These are phyloP conservation scores for Backusella sp. DNA, from an alignment of 192 early-diverging fungal genomes.

Conservation along the genomic window DNA sequence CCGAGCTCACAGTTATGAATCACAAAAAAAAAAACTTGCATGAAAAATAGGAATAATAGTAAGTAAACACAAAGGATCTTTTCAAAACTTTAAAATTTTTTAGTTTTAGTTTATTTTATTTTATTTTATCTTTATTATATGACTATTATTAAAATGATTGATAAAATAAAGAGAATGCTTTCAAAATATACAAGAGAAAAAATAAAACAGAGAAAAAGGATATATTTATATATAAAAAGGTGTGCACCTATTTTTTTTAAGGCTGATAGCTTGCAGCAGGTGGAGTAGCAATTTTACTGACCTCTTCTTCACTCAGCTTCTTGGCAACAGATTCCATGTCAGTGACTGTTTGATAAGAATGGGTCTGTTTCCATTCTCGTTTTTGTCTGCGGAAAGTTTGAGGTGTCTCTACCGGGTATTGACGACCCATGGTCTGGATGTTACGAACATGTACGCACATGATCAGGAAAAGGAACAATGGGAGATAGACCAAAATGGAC, in stretches of 20 bases:
- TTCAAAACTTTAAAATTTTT: neutral
- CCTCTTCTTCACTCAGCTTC: neutral
- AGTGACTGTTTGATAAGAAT: neutral
- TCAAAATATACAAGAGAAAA: neutral
- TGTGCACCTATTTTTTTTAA: neutral
- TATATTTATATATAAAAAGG: neutral
- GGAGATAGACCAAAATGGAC: neutral
- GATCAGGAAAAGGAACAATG: conserved; percentile 4
- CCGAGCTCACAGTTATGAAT: too few species aligned
- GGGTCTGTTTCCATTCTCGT: neutral
- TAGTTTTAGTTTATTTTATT: too few species aligned
- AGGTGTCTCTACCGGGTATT: conserved; percentile 7
- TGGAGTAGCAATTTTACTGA: neutral
- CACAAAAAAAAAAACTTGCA: too few species aligned
- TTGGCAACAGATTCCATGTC: conserved; percentile 2
- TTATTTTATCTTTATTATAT: neutral
- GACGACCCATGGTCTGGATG: conserved; percentile 1
- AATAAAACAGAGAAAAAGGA: neutral
- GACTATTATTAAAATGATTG: neutral
- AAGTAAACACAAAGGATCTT: neutral
- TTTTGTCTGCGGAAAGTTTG: conserved; percentile 10
- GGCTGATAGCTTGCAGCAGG: neutral
- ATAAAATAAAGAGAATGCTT: neutral
- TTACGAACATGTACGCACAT: conserved; percentile 12
- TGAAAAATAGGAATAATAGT: too few species aligned